These are phyloP conservation scores for Aspergillus proliferans DNA, from an alignment of 2,329 filamentous ascomycete species.

Conservation along the genomic window DNA sequence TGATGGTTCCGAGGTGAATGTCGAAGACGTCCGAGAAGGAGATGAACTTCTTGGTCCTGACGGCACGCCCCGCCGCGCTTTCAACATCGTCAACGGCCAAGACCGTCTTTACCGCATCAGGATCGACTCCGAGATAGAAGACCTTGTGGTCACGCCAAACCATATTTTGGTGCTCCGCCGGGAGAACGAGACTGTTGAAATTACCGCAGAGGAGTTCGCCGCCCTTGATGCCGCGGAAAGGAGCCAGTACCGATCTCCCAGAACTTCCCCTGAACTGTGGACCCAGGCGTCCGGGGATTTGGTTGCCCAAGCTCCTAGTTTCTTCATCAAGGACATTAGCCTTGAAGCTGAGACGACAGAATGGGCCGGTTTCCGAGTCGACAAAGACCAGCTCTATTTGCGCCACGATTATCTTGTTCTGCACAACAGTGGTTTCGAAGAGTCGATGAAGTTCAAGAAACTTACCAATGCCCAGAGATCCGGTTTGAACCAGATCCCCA, in stretches of 20 bases:
- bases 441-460: conserved; percentile 95
- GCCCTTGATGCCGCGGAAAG: conserved; percentile 33
- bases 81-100: conserved; percentile 45
- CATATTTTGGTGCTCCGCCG: conserved; percentile 45
- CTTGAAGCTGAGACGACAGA: conserved; percentile 40
- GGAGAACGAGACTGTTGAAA: conserved; percentile 40
- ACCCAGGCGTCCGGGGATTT: conserved; percentile 10
- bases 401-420: conserved; percentile 45
- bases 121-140: conserved; percentile 37
- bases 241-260: conserved; percentile 31
- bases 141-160: conserved; percentile 46
- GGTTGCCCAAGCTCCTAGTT: conserved; percentile 27
- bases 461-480: conserved; percentile 94
- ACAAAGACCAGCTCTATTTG: conserved; percentile 47
- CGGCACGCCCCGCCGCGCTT: conserved; percentile 42
- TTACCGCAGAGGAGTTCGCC: conserved; percentile 44
- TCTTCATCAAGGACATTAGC: conserved; percentile 36
- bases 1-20: conserved; percentile 40
- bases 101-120: conserved; percentile 47
- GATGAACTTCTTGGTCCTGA: conserved; percentile 47
- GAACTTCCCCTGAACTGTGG: background rate
- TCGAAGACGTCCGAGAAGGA: conserved; percentile 46
- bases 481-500: conserved; percentile 96
- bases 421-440: conserved; percentile 49
- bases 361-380: conserved; percentile 49